Evolutionary conservation across 257 asterid genomes (phyloP), one percentile per base, ranked within the genome.

Genomic region (Verbena officinalis): DNA sequence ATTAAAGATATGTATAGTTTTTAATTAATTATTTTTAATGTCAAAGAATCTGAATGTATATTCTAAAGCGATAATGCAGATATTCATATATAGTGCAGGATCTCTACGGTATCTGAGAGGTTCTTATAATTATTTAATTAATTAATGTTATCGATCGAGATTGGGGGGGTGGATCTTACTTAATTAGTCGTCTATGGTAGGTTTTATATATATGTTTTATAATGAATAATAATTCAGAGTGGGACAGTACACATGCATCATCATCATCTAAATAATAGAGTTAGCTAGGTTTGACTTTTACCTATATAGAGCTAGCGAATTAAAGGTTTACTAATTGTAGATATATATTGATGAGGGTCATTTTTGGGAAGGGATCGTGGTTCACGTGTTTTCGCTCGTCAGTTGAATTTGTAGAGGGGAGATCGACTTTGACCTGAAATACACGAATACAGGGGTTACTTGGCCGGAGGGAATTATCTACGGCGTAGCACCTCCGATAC

Each of bases 1-100:
- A 40, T 40, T 40, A 40, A 40, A 40, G 22, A 59, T 22, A 15
- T 17, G 13, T 9, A 27, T 14, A 7, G 5, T 43, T n/a, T n/a
- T n/a, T n/a, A n/a, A n/a, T n/a, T n/a, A n/a, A n/a, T n/a, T n/a
- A n/a, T n/a, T 14, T 12, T 4, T 14, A 30, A 16, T 31, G 12
- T 16, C 4, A 43, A 40, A 44, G 79, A 69, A 73, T 73, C 73
- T 77, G 54, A 11, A 68, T 65, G 82, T 73, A 73, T 77, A 71
- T 67, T 62, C 81, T 68, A 55, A 65, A 60, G 64, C 55, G 40
- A 76, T 71, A 21, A 55, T 71, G 53, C 68, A 71, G 52, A 71
- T 55, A 72, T 67, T 46, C 77, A 77, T 33, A 42, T 33, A n/a
- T n/a, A n/a, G n/a, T n/a, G n/a, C n/a, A 59, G 74, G 70, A 77